These are phyloP conservation scores for Erysimum pusillum DNA, from an alignment of 441 rosid genomes.

Conservation along the genomic window DNA sequence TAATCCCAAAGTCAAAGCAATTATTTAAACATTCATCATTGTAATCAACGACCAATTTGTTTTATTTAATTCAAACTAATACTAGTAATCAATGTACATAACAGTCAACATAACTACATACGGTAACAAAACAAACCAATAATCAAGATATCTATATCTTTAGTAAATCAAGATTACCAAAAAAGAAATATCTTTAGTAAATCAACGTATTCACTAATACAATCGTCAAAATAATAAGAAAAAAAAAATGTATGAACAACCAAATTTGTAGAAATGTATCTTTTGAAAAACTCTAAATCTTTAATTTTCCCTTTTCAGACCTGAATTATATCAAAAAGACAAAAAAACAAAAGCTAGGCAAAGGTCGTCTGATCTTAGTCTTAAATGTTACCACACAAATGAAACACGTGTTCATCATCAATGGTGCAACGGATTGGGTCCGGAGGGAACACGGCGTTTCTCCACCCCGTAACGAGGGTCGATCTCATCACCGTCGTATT, in stretches of 20 bases:
- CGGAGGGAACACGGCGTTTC: constrained; percentile 90
- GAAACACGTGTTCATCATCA: constrained; percentile 41
- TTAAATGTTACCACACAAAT: constrained; percentile 21
- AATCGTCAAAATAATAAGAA: constrained; percentile 20
- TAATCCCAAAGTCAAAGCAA: constrained; percentile 50
- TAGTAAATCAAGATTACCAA: constrained; percentile 28
- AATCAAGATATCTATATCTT: constrained; percentile 12
- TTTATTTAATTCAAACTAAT: background rate
- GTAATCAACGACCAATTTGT: constrained; percentile 40
- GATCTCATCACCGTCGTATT: constrained; percentile 53
- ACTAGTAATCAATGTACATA: constrained; percentile 17
- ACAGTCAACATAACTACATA: constrained; percentile 17
- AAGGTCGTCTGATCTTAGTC: constrained; percentile 20
- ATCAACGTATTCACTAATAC: constrained; percentile 33
- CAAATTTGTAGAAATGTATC: constrained; percentile 15
- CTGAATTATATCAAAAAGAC: background rate
- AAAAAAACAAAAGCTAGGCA: background rate
- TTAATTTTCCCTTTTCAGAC: background rate
- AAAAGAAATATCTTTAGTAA: too few relatives aligned
- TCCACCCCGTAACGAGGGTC: constrained; percentile 86
- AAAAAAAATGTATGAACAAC: constrained; percentile 24
- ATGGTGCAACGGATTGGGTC: constrained; percentile 95
- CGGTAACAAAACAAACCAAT: constrained; percentile 12
- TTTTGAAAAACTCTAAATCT: constrained; percentile 4
- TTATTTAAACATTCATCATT: constrained; percentile 42